These are phyloP conservation scores for Trichoderma reesei DNA, from an alignment of 495 filamentous ascomycete species.

Conservation along the genomic window DNA sequence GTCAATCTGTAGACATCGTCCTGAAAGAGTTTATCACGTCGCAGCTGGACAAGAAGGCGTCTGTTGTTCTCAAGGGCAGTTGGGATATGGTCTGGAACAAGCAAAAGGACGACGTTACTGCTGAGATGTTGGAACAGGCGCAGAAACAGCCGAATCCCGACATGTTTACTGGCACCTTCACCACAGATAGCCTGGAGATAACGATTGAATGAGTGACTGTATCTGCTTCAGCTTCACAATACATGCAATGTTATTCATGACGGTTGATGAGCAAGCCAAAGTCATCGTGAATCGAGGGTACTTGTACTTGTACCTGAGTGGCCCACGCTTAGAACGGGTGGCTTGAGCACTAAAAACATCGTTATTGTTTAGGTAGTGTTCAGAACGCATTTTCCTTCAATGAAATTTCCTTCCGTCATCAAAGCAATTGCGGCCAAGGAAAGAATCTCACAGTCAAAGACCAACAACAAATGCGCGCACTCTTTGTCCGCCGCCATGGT, in stretches of 20 bases:
- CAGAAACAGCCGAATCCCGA: not conserved
- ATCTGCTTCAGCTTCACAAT: too few relatives aligned
- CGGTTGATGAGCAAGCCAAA: too few relatives aligned
- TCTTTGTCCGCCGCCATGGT: not conserved
- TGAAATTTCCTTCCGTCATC: not conserved
- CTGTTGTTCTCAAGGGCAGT: slow-evolving; percentile 21
- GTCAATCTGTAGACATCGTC: slow-evolving; percentile 18
- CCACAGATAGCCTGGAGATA: not conserved
- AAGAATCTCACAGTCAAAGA: not conserved
- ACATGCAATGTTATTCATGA: too few relatives aligned
- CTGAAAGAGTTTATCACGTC: slow-evolving; percentile 19
- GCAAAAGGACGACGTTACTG: slow-evolving; percentile 19
- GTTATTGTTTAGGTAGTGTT: too few relatives aligned
- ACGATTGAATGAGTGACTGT: not conserved
- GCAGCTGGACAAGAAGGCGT: slow-evolving; percentile 18
- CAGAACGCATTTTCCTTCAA: too few relatives aligned
- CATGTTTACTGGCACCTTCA: not conserved
- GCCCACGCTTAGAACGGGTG: not conserved
- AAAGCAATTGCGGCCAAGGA: not conserved
- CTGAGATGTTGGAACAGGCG: slow-evolving; percentile 18
- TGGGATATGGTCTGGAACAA: slow-evolving; percentile 24
- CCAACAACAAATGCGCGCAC: not conserved
- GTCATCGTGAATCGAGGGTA: too few relatives aligned
- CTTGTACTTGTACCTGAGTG: not conserved
- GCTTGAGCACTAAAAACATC: not conserved